Conservation (phyloP, 108 stramenopile genomes). For the Cylindrotheca fusiformis region DNA sequence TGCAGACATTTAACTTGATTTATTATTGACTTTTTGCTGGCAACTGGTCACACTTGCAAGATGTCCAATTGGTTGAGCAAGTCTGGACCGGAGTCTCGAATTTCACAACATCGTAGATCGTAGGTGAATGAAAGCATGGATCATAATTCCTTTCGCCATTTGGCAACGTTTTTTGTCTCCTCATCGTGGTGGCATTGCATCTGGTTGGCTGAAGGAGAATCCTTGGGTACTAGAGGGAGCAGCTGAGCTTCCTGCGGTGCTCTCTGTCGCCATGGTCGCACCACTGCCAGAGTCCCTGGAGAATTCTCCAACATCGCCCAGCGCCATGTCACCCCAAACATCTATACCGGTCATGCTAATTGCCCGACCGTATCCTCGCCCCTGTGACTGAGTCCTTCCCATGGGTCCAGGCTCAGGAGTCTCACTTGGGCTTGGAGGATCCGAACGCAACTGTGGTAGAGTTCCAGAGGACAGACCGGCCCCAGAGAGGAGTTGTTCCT, state of each 20-base stretch:
- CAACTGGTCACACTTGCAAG: no score
- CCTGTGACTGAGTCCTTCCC: slow-evolving; percentile 1
- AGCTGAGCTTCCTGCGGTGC: slow-evolving; percentile 2
- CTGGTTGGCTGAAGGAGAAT: slow-evolving; percentile 86
- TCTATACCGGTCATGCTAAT: slow-evolving; percentile 65
- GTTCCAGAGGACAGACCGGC: slow-evolving; percentile 37
- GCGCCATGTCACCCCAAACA: slow-evolving; percentile 85
- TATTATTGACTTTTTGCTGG: no score
- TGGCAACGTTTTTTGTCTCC: no score
- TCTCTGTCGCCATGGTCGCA: slow-evolving; percentile 20
- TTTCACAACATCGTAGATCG: no score
- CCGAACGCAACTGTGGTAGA: not conserved
- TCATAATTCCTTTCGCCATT: no score
- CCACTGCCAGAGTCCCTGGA: not conserved
- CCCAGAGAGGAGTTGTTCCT: slow-evolving; percentile 69
- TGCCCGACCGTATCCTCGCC: slow-evolving; percentile 32
- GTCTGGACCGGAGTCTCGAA: no score
- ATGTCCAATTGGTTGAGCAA: no score
- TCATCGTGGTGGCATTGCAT: slow-evolving; percentile 85
- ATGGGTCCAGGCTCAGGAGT: slow-evolving; percentile 2
- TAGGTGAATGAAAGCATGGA: no score
- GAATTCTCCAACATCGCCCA: slow-evolving; percentile 47
- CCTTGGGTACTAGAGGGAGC: slow-evolving; percentile 33
- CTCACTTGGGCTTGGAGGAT: not conserved
- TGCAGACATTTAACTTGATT: no score